Base-by-base conservation (phyloP, 257 asterid genomes). In the Paulownia fortunei region DNA sequence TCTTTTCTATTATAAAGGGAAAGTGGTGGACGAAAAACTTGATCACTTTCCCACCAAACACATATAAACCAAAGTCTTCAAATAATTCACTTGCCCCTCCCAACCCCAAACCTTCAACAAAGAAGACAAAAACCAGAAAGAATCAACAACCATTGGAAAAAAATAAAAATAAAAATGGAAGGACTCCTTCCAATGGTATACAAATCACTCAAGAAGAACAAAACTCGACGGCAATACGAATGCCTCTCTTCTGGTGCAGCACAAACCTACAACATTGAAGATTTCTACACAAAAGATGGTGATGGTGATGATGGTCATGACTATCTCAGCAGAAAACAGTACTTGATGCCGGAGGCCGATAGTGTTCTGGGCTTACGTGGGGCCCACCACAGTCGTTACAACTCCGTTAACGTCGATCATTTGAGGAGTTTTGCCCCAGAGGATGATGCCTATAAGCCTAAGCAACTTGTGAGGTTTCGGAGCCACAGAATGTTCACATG, bases 121-220 rank as follows among this genome's bases (percentile, higher is more conserved):
- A 10, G 5, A 69, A 72, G 34, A 6, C 26, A 5, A 72, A 6
- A 10, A 42, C 5, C 18, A 9, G 30, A 12, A 49, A 23, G 24
- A 46, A 68, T 4, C 37, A n/a, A 21, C 64, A 34, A 7, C 12
- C 8, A 52, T 41, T 5, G 21, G 5, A 44, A 8, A 54, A 15
- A 7, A 49, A 0, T 0, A 37, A 1, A 2, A 16, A 41, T 2
- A 6, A 36, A 47, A 71, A 91, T 93, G 98, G 97, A 93, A 80
- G 98, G 98, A 49, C 81, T 92, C 2, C 82, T 93, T 66, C 98
- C 98, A 5, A 75, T 89, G 84, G 90, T 93, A 1, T 90, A 63
- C 89, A 85, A 59, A 79, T 86, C 90, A 18, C 74, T 93, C 73
- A 84, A 83, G 89, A 89, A 69, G 82, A 87, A n/a, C 73, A 88